Base-by-base conservation (phyloP, 495 filamentous ascomycete species). In the Alectoria sarmentosa region DNA sequence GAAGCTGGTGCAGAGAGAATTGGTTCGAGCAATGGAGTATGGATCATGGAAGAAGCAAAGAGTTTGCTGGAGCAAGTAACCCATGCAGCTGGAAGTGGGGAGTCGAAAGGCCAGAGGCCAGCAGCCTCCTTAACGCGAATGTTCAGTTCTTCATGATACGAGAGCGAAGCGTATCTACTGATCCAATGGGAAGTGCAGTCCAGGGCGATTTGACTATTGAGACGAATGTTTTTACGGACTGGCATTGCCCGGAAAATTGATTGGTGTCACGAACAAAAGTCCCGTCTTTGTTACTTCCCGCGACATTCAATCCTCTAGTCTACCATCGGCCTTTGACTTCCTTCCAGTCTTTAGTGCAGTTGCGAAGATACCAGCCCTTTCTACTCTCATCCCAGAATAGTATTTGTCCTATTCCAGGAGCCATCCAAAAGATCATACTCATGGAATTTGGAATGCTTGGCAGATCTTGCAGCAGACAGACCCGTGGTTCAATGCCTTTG, bases 1-100 rank as follows among this genome's bases (percentile, higher is more conserved):
- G 78, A 85, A 74, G 86, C 84, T 26, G 87, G 87, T 8, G 87
- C 87, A 3, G 78, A 78, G 64, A 78, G 87, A 66, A 82, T 90
- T 67, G 87, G 87, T 41, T 83, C 84, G 13, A 86, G 82, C 69
- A 76, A 76, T 58, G 85, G 84, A 30, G 76, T 86, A 61, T 76
- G 73, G 68, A 87, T 88, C 67, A 75, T 83, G 72, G 74, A 80
- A 65, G 83, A 86, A 58, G 62, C 64, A 17, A 61, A 60, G 37
- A 38, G 32, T 32, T 36, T 59, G 6, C 28, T 54, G 13, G 59
- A 69, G 42, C 48, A 69, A 21, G 60, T 59, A 26, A 69, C 63
- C 8, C 59, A 62, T 48, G 64, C 44, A 19, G 63, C 60, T 52
- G 63, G 49, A 26, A 58, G 23, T 23, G 42, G 42, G 14, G 66